A percentile compares a stretch with the other conserved stretches of the same genome.
phyloP scores from a whole-genome alignment of 208 protist genomes.

The Acanthamoeba triangularis region DNA sequence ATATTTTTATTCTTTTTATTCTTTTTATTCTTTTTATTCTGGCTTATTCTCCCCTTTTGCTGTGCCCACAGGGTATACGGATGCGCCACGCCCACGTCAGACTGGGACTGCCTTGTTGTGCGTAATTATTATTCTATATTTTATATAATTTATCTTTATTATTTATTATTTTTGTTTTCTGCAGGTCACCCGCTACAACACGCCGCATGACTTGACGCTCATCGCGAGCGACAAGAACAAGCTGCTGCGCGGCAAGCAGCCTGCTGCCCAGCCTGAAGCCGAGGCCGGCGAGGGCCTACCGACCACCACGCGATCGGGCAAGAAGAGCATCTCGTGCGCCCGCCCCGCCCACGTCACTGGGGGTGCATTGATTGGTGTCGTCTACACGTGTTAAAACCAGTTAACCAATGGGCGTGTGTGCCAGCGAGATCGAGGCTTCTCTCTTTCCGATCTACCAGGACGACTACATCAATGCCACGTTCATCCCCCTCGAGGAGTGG shows the following conservation, averaged over 20 bases:
- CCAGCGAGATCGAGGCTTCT: constrained; percentile 20
- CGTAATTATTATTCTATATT: neutral
- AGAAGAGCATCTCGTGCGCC: constrained; percentile 1
- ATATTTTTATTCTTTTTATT: neutral
- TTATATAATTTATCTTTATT: neutral
- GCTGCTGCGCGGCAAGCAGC: neutral
- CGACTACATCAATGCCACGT: constrained; percentile 50
- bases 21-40: neutral
- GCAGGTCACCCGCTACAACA: constrained; percentile 62
- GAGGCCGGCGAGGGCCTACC: no score
- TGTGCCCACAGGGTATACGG: constrained; percentile 46
- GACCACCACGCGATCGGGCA: neutral
- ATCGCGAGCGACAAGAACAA: constrained; percentile 46
- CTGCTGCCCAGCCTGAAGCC: neutral
- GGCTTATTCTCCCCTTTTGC: neutral
- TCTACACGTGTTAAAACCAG: neutral
- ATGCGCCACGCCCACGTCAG: constrained; percentile 31
- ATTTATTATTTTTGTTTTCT: neutral
- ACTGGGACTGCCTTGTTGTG: constrained; percentile 37
- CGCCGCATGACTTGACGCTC: neutral
- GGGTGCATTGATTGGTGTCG: neutral
- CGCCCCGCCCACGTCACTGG: neutral
- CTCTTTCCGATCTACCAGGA: constrained; percentile 64
- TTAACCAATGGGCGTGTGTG: neutral
- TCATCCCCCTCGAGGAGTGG: constrained; percentile 62